Evolutionary conservation across 1,139 yeast genomes (phyloP).

Genomic region (Sugiyamaella neomexicana): DNA sequence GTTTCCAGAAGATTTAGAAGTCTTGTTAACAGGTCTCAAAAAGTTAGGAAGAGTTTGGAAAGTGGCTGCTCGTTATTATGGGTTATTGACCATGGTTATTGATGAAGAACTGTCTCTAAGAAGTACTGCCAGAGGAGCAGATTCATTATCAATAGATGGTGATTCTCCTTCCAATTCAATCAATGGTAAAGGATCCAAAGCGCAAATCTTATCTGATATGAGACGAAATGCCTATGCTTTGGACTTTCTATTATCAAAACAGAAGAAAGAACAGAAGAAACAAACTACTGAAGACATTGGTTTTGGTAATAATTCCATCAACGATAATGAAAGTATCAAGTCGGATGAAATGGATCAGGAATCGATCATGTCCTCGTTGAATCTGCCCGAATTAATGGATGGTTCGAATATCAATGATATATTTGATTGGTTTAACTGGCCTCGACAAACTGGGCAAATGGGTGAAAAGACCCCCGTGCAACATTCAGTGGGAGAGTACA

Average conservation of each 20-base stretch:
- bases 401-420: conserved; percentile 20
- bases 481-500: conserved; percentile 27
- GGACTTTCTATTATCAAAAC: conserved; percentile 27
- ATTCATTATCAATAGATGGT: background rate
- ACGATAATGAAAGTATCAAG: conserved; percentile 9
- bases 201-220: conserved; percentile 30
- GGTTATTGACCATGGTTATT: conserved; percentile 36
- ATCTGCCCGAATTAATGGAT: conserved; percentile 14
- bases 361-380: conserved; percentile 8
- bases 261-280: conserved; percentile 7
- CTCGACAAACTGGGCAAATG: conserved; percentile 22
- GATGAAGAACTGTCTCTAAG: conserved; percentile 37
- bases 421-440: conserved; percentile 31
- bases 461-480: conserved; percentile 19
- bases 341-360: conserved; percentile 14
- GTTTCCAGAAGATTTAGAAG: conserved; percentile 33
- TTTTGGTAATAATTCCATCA: background rate
- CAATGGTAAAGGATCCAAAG: conserved; percentile 18
- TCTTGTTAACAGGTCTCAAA: conserved; percentile 33
- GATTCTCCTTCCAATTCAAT: background rate
- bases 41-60: conserved; percentile 38
- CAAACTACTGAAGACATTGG: background rate
- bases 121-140: conserved; percentile 31
- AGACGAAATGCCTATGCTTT: conserved; percentile 31
- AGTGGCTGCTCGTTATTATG: conserved; percentile 38